phyloP scores from a whole-genome alignment of 495 filamentous ascomycete genomes.

The Annulohypoxylon stygium region DNA sequence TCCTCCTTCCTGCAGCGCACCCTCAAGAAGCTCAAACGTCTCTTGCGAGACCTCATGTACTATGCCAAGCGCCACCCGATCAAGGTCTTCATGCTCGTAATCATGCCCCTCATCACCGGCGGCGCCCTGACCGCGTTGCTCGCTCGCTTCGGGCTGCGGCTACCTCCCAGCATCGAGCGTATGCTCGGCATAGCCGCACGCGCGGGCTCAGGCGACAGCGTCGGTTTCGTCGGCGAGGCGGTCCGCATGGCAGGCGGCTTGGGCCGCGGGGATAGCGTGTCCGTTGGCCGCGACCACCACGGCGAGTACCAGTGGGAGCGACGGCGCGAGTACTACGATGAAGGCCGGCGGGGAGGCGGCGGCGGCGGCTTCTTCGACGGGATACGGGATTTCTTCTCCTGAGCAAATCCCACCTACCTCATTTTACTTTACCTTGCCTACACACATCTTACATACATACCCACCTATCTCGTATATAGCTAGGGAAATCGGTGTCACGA shows the following conservation, averaged over 20 bases:
- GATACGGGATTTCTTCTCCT: slow-evolving; percentile 50
- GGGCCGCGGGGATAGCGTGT: slow-evolving; percentile 32
- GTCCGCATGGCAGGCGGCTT: slow-evolving; percentile 57
- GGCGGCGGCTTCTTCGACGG: slow-evolving; percentile 45
- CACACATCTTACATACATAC: not conserved
- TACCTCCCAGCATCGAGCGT: slow-evolving; percentile 71
- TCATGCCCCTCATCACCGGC: slow-evolving; percentile 85
- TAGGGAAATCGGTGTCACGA: not conserved
- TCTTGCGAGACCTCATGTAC: slow-evolving; percentile 78
- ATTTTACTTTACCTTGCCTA: too few relatives aligned
- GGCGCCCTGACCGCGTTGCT: slow-evolving; percentile 81
- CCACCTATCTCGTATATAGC: not conserved
- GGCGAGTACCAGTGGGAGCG: slow-evolving; percentile 59
- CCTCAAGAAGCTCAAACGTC: slow-evolving; percentile 75
- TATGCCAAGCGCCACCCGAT: slow-evolving; percentile 83
- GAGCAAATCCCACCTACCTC: not conserved
- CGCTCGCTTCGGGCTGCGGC: slow-evolving; percentile 77
- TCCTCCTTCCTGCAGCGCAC: slow-evolving; percentile 79
- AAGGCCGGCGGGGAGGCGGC: slow-evolving; percentile 41
- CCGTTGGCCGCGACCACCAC: slow-evolving; percentile 50
- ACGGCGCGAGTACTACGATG: slow-evolving; percentile 55
- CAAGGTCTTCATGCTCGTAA: slow-evolving; percentile 86
- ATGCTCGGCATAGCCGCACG: slow-evolving; percentile 67
- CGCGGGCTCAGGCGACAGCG: slow-evolving; percentile 63
- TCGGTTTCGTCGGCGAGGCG: slow-evolving; percentile 67